These are phyloP conservation scores for Casuarina cunninghamiana DNA, from an alignment of 306 rosid genomes.

Conservation along the genomic window DNA sequence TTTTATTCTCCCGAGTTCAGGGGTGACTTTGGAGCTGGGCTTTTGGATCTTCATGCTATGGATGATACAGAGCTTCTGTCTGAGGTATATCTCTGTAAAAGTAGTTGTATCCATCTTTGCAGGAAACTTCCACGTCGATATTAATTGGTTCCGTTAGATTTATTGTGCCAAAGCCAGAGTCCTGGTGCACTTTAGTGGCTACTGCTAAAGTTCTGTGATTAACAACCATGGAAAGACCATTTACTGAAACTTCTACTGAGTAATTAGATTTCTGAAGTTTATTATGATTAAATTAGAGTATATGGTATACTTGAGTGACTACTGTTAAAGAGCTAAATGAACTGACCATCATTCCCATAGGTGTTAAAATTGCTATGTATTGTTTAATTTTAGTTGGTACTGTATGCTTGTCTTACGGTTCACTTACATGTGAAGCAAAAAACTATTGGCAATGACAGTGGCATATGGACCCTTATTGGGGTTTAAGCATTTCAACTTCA, in stretches of 20 bases:
- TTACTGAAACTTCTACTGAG: neutral
- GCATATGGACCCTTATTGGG: neutral
- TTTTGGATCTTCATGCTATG: slow-evolving; percentile 97
- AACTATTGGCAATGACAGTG: neutral
- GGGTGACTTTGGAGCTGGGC: slow-evolving; percentile 97
- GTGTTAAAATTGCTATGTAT: neutral
- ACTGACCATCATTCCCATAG: neutral
- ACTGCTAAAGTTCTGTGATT: neutral
- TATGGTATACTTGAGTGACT: too few species aligned
- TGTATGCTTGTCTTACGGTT: neutral
- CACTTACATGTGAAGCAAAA: neutral
- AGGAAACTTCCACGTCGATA: neutral
- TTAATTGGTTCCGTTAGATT: neutral
- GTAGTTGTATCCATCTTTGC: slow-evolving; percentile 5
- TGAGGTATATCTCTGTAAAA: slow-evolving; percentile 53
- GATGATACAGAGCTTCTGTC: slow-evolving; percentile 96
- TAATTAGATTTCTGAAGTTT: neutral
- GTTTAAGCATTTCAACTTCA: neutral
- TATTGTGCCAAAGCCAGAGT: neutral
- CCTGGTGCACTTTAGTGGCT: neutral
- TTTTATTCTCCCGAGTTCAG: slow-evolving; percentile 81
- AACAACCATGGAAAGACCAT: neutral
- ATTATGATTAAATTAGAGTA: neutral
- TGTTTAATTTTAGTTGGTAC: neutral
- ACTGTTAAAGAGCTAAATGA: neutral